phyloP scores from a whole-genome alignment of 768 basidiomycete species.

The Kwoniella bestiolae region DNA sequence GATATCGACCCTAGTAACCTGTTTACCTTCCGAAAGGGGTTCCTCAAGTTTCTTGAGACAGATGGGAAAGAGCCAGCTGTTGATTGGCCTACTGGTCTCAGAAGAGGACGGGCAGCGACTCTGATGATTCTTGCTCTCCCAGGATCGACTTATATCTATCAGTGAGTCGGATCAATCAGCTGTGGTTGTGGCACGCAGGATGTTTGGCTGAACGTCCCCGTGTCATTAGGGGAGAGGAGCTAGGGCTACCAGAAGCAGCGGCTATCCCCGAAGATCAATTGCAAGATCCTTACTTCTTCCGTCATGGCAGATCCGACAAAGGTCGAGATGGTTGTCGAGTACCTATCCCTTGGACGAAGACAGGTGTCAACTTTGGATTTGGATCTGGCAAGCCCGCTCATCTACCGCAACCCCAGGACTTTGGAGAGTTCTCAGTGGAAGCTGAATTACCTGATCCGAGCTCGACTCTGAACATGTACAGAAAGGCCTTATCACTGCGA shows the following conservation, averaged over 20 bases:
- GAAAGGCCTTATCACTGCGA: constrained; percentile 30
- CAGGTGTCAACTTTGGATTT: constrained; percentile 31
- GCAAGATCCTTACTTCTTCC: constrained; percentile 49
- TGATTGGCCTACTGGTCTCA: constrained; percentile 32
- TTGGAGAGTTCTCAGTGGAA: constrained; percentile 32
- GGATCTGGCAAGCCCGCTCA: constrained; percentile 33
- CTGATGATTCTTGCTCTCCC: constrained; percentile 48
- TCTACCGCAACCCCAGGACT: constrained; percentile 37
- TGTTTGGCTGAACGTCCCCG: background rate
- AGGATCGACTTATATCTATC: constrained; percentile 49
- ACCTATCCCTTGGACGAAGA: constrained; percentile 39
- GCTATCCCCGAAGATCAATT: constrained; percentile 31
- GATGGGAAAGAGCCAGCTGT: constrained; percentile 17
- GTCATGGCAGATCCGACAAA: constrained; percentile 32
- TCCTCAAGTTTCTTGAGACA: background rate
- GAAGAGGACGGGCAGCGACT: constrained; percentile 36
- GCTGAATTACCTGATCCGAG: constrained; percentile 11
- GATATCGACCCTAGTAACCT: constrained; percentile 2
- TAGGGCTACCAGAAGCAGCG: constrained; percentile 44
- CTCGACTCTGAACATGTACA: constrained; percentile 36
- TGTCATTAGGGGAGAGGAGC: constrained; percentile 42
- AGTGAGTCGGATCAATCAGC: constrained; percentile 26
- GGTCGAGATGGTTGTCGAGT: constrained; percentile 51
- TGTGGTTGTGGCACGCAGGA: no score
- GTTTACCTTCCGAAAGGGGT: background rate